Percentiles rank a stretch among this genome's conserved stretches.
phyloP scores from a whole-genome alignment of 2,329 filamentous ascomycete species.

The Aspergillus versicolor region DNA sequence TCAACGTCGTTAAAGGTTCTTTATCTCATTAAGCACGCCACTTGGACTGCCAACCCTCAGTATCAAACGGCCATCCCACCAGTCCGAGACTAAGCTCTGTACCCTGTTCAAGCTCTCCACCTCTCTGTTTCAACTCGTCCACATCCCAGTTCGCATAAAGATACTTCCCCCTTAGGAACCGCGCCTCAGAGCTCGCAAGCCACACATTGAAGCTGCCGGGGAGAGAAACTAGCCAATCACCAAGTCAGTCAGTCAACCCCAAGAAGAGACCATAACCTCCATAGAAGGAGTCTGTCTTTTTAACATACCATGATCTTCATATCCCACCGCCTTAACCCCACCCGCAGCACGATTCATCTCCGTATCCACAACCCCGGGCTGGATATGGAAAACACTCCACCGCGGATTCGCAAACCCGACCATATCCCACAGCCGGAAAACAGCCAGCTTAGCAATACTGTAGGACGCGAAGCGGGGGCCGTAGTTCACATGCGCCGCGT shows the following conservation, averaged over 20 bases:
- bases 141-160: conserved; percentile 8
- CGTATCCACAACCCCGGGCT: conserved; percentile 10
- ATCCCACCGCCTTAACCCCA: conserved; percentile 3
- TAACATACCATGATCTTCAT: not conserved
- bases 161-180: conserved; percentile 7
- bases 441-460: not conserved
- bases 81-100: not conserved
- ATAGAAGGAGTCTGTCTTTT: not conserved
- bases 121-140: not conserved
- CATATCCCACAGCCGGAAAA: conserved; percentile 2
- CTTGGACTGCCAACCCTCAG: not conserved
- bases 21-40: not conserved
- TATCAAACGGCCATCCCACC: conserved; percentile 1
- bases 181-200: conserved; percentile 8
- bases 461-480: not conserved
- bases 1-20: too few relatives aligned
- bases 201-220: not conserved
- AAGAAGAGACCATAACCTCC: not conserved
- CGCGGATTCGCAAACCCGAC: not conserved
- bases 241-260: not conserved
- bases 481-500: not conserved
- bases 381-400: conserved; percentile 2
- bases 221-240: not conserved
- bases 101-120: not conserved
- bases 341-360: conserved; percentile 3